Conservation (phyloP, 73 alveolate genomes). For the Chromera velia region DNA sequence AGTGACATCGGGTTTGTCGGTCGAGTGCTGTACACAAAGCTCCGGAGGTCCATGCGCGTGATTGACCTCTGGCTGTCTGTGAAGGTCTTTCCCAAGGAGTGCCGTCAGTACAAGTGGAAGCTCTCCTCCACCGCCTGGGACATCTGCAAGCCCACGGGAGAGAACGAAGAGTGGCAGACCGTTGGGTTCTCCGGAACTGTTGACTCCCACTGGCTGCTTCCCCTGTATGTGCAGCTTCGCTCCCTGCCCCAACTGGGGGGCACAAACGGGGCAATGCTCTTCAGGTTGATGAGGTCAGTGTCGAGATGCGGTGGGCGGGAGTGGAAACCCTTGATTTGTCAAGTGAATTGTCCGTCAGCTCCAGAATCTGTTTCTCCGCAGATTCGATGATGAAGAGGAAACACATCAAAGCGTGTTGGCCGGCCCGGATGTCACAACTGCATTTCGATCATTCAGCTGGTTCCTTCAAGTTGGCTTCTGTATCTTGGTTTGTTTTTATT, state of each 20-base stretch:
- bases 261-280: slow-evolving; percentile 11
- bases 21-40: not conserved
- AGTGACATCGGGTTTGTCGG: not conserved
- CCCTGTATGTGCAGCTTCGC: not conserved
- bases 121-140: slow-evolving; percentile 10
- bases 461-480: too few relatives aligned
- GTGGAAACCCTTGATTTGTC: too few relatives aligned
- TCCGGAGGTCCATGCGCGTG: not conserved
- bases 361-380: too few relatives aligned
- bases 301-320: too few relatives aligned
- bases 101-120: not conserved
- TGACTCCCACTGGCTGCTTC: slow-evolving; percentile 5
- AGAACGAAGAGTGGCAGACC: not conserved
- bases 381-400: too few relatives aligned
- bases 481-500: too few relatives aligned
- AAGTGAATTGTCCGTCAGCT: too few relatives aligned
- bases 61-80: slow-evolving; percentile 12
- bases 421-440: too few relatives aligned
- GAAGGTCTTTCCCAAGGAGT: slow-evolving; percentile 9
- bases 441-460: too few relatives aligned
- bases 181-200: slow-evolving; percentile 18
- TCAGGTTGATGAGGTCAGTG: too few relatives aligned
- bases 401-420: too few relatives aligned
- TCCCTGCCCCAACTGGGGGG: not conserved
- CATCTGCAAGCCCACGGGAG: not conserved